Evolutionary conservation across 768 basidiomycete genomes (phyloP).

Genomic region (Mycena venus): DNA sequence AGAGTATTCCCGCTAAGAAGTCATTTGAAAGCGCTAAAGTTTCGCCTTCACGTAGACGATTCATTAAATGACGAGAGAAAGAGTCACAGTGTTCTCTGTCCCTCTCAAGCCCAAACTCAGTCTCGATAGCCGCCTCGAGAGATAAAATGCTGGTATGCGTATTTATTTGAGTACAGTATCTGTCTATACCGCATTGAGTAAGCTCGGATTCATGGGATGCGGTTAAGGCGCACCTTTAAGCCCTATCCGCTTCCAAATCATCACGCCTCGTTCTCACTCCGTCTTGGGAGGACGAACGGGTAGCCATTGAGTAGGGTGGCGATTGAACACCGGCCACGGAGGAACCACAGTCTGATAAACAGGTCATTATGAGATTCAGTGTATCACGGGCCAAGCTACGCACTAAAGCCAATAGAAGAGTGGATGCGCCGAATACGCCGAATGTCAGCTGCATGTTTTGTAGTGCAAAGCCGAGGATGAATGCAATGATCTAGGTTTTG

Average conservation of each 20-base stretch:
- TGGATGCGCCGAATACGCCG: conserved; percentile 57
- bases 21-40: no score
- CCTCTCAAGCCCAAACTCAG: no score
- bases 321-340: conserved; percentile 78
- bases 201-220: background rate
- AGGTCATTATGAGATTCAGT: background rate
- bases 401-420: conserved; percentile 58
- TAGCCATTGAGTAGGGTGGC: conserved; percentile 74
- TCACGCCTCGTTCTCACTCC: conserved; percentile 26
- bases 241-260: background rate
- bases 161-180: background rate
- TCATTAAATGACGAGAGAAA: no score
- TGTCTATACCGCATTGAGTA: background rate
- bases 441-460: conserved; percentile 72
- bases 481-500: conserved; percentile 60
- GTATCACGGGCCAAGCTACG: conserved; percentile 36
- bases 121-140: no score
- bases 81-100: no score
- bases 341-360: conserved; percentile 68
- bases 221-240: background rate
- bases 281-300: conserved; percentile 49
- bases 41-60: no score
- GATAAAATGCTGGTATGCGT: no score
- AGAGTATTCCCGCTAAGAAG: no score
- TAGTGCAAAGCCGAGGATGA: conserved; percentile 67